Percentiles rank a stretch among this genome's conserved stretches.
phyloP scores from a whole-genome alignment of 768 basidiomycete species.

The Boletus bicolor region DNA sequence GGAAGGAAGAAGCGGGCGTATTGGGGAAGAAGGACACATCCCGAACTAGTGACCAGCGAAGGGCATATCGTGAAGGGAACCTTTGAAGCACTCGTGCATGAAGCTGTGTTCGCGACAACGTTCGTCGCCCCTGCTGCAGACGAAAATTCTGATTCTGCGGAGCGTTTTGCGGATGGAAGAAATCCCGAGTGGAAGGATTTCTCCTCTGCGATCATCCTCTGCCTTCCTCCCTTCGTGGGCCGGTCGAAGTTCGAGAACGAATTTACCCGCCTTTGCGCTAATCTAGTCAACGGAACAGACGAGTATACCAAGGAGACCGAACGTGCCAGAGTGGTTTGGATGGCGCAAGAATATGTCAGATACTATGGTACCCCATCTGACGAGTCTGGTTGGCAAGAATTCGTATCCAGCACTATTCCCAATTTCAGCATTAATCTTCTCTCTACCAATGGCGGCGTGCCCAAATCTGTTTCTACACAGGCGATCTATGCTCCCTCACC shows the following conservation, averaged over 20 bases:
- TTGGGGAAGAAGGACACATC: conserved; percentile 77
- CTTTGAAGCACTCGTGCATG: conserved; percentile 78
- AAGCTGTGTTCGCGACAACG: conserved; percentile 74
- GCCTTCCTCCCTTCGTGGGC: conserved; percentile 55
- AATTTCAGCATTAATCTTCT: conserved; percentile 27
- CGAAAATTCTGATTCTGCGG: conserved; percentile 13
- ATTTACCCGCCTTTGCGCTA: conserved; percentile 61
- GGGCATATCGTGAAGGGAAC: conserved; percentile 58
- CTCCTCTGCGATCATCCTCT: conserved; percentile 57
- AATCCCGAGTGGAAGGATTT: conserved; percentile 57
- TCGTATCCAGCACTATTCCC: conserved; percentile 52
- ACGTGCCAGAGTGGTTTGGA: conserved; percentile 54
- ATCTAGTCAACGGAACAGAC: conserved; percentile 56
- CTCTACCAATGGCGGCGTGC: conserved; percentile 33
- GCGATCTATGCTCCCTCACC: conserved; percentile 54
- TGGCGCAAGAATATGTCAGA: conserved; percentile 61
- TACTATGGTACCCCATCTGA: conserved; percentile 56
- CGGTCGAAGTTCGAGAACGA: conserved; percentile 64
- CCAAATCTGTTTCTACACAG: conserved; percentile 48
- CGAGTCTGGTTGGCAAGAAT: conserved; percentile 52
- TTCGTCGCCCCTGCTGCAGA: conserved; percentile 36
- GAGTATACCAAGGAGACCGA: conserved; percentile 37
- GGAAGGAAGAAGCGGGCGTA: conserved; percentile 63
- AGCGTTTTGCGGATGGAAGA: conserved; percentile 19
- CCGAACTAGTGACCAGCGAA: conserved; percentile 51